Base-by-base conservation (phyloP, 2,329 filamentous ascomycete genomes). In the Fusarium sp. region DNA sequence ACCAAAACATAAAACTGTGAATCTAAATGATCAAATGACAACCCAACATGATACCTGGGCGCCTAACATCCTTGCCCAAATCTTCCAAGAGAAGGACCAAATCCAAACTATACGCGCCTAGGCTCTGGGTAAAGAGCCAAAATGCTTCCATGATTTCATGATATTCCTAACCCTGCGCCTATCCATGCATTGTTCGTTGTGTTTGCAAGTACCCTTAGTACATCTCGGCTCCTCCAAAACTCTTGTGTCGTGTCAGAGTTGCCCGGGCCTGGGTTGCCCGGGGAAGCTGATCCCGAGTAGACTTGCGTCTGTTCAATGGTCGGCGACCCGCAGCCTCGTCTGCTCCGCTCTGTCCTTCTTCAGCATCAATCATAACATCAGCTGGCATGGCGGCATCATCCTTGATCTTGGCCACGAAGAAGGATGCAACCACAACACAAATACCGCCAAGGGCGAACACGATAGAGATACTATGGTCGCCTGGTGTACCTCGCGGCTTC, bases 381-480 rank as follows among this genome's bases (percentile, higher is more conserved):
- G 75, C 77, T 4, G 81, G 77, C 11, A 77, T 65, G 4, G 78
- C 77, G 18, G 81, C 75, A 46, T 91, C 88, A 74, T 94, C 92
- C 41, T 86, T 83, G 37, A 96, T 89, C 61, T 86, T 84, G 53
- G 86, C 83, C 13, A 93, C 91, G 76, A 95, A 87, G 72, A 87
- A 93, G 7, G 92, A 93, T 8, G 95, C 92, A 5, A 91, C 82
- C 49, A 98, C 79, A 3, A 94, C 93, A 67, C 92, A 92, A 45
- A 92, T 80, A 4, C 94, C 95, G 3, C 94, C 94, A 58, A 97
- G 90, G 22, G 94, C 89, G 74, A 98, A 83, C 44, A 97, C 94
- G 83, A 95, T 93, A 18, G 91, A 90, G 52, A 98, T 93, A 78
- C 93, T 97, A 70, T 92, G 89, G 81, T 98, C 95, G 34, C 94